Conservation (phyloP, 2,329 filamentous ascomycete genomes). For the Diatrype stigma region DNA sequence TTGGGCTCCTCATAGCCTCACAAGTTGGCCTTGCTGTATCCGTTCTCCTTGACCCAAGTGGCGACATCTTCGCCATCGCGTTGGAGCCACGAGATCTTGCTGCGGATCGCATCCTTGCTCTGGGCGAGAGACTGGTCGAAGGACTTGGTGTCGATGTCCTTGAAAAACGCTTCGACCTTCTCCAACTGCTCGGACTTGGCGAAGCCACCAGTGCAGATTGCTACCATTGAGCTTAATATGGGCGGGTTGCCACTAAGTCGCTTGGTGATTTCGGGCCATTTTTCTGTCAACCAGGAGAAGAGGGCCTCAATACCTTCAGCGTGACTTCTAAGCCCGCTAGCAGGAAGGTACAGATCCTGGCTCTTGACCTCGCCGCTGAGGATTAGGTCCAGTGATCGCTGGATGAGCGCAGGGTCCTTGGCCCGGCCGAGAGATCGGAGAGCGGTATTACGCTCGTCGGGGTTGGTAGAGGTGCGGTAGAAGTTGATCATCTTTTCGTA, state of each 20-base stretch:
- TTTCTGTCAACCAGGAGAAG: constrained; percentile 77
- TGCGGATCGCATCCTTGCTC: constrained; percentile 76
- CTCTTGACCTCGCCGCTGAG: constrained; percentile 82
- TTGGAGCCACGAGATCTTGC: constrained; percentile 78
- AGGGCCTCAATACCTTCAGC: constrained; percentile 73
- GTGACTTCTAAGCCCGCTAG: constrained; percentile 73
- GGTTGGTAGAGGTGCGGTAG: constrained; percentile 70
- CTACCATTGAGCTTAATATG: constrained; percentile 81
- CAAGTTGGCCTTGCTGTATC: constrained; percentile 38
- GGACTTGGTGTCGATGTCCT: constrained; percentile 72
- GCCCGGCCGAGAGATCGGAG: constrained; percentile 79
- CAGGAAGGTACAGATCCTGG: constrained; percentile 89
- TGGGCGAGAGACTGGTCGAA: constrained; percentile 89
- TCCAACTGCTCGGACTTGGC: constrained; percentile 71
- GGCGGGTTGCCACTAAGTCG: constrained; percentile 80
- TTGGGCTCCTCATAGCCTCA: too few species aligned
- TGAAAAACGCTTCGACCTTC: constrained; percentile 77
- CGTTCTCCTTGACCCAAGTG: constrained; percentile 55
- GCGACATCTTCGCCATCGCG: constrained; percentile 76
- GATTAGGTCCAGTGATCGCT: constrained; percentile 72
- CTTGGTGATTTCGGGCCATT: constrained; percentile 81
- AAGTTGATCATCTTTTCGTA: constrained; percentile 75
- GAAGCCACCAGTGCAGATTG: constrained; percentile 78
- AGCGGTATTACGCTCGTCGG: constrained; percentile 88
- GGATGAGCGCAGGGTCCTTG: constrained; percentile 72